Base-by-base conservation (phyloP, 805 yeast genomes). In the Cyberlindnera americana region DNA sequence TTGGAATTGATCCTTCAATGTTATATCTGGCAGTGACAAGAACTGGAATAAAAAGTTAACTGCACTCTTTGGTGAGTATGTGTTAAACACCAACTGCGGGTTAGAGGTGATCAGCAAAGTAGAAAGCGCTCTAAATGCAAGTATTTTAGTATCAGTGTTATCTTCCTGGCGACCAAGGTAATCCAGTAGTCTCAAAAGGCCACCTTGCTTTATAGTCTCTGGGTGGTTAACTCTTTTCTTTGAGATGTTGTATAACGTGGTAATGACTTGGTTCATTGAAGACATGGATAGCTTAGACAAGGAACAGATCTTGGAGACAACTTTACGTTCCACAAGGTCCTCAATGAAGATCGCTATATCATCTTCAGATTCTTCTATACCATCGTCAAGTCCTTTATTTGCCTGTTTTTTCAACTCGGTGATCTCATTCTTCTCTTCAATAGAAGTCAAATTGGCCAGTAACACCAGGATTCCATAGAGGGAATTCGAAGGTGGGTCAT, bases 171-270 rank as follows among this genome's bases (percentile, higher is more conserved):
- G 38, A 8, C 37, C 47, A 3, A 53, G 25, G 15, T 39, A 40
- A n/a, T 41, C 48, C 30, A 77, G 29, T 1, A 70, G 33, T 1
- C 70, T 44, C 14, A 65, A 62, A 5, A 70, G 52, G 1, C 70
- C 69, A 3, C 81, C 82, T 52, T 77, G 80, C 29, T 48, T 40
- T 57, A 63, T 22, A 66, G 70, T 18, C 69, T 56, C 41, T 54
- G 68, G 6, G 46, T 40, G 44, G 47, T 44, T 26, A 15, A n/a
- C 33, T 14, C 45, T 53, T 3, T 49, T 42, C 28, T 59, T 50
- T 3, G 64, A 50, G 3, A 59, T 24, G 37, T 64, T 66, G 45
- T 58, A 57, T 6, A 64, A 40, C 6, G 65, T 46, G 14, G 59
- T 55, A 14, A 65, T 47, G 2, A 53, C 44, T 39, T 64, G 69